Conservation (phyloP, 257 asterid genomes). For the Fraxinus americana region DNA sequence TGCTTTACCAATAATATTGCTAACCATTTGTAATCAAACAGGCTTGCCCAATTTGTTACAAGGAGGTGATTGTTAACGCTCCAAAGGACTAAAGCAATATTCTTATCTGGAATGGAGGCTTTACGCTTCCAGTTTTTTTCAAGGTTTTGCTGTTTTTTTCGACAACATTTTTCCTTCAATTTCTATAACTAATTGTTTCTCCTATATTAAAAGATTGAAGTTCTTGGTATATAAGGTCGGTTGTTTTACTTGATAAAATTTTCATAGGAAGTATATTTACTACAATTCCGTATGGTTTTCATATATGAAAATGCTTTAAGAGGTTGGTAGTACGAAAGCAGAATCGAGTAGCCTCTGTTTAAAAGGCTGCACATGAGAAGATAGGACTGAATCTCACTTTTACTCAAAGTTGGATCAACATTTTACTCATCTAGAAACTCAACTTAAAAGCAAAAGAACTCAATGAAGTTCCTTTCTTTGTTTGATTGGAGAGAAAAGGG, state of each 20-base stretch:
- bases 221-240: slow-evolving; percentile 28
- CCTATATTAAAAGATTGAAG: slow-evolving; percentile 14
- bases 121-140: slow-evolving; percentile 22
- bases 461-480: no score
- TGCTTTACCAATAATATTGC: background rate
- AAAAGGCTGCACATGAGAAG: no score
- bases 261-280: slow-evolving; percentile 24
- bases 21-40: slow-evolving; percentile 35
- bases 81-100: slow-evolving; percentile 40
- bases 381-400: no score
- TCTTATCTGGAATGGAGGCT: slow-evolving; percentile 25
- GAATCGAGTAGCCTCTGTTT: no score
- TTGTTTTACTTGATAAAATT: background rate
- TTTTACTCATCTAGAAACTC: background rate
- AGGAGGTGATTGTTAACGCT: slow-evolving; percentile 61
- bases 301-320: slow-evolving; percentile 10
- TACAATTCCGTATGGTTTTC: slow-evolving; percentile 20
- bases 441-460: background rate
- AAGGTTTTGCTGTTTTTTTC: slow-evolving; percentile 33
- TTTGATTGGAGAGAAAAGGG: no score
- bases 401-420: background rate
- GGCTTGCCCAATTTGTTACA: slow-evolving; percentile 93
- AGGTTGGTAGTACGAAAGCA: no score
- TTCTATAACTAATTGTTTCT: slow-evolving; percentile 21
- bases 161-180: slow-evolving; percentile 19